A percentile compares a stretch with the other conserved stretches of the same genome.
phyloP scores from a whole-genome alignment of 441 rosid genomes.

The Gossypium trilobum region DNA sequence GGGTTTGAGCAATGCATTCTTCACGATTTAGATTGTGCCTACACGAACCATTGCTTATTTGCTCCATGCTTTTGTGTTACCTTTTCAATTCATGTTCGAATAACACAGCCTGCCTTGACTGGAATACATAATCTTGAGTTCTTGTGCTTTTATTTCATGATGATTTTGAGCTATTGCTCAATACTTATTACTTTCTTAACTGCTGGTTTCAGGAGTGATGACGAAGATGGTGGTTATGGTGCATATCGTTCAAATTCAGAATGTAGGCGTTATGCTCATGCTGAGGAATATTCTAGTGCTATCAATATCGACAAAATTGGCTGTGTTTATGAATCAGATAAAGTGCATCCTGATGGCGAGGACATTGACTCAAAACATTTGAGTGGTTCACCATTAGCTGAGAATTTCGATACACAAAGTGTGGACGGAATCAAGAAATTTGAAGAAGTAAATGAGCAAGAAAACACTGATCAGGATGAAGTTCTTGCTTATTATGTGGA shows the following conservation, averaged over 20 bases:
- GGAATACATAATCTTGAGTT: not conserved
- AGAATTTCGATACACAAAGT: slow-evolving; percentile 28
- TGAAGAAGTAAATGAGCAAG: slow-evolving; percentile 26
- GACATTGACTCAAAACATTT: slow-evolving; percentile 22
- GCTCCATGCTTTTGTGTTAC: not conserved
- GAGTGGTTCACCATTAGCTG: slow-evolving; percentile 26
- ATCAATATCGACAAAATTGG: slow-evolving; percentile 31
- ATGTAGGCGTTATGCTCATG: slow-evolving; percentile 29
- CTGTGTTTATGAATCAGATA: slow-evolving; percentile 29
- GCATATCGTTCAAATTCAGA: slow-evolving; percentile 38
- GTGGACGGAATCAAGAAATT: slow-evolving; percentile 27
- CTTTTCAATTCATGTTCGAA: slow-evolving; percentile 1
- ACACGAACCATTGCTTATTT: not conserved
- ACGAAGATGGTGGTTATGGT: slow-evolving; percentile 46
- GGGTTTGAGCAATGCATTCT: not conserved
- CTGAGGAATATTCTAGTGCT: slow-evolving; percentile 33
- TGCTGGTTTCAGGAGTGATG: slow-evolving; percentile 49
- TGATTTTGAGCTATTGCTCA: not conserved
- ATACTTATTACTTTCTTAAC: slow-evolving; percentile 14
- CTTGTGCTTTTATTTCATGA: slow-evolving; percentile 1
- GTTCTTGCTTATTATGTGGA: slow-evolving; percentile 32
- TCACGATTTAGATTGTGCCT: not conserved
- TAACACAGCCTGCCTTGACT: not conserved
- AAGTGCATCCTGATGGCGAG: slow-evolving; percentile 32
- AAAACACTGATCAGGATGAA: slow-evolving; percentile 34